Conservation (phyloP, 352 stramenopile species). For the Globisporangium takayamanum region DNA sequence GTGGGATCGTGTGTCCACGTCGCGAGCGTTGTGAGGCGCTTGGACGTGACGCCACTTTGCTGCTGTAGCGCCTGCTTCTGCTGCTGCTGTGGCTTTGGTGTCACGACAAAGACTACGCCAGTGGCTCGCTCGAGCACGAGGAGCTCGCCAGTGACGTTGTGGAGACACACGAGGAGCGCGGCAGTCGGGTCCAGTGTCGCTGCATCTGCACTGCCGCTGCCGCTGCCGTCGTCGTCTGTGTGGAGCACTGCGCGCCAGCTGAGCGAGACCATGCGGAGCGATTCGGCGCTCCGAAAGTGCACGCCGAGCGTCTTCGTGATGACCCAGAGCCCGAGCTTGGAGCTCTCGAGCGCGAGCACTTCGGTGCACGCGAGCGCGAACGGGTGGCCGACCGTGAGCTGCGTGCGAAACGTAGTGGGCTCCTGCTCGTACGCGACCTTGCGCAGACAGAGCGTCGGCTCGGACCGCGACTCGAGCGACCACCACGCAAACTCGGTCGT, state of each 20-base stretch:
- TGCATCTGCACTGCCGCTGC: not conserved
- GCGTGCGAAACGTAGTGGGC: constrained; percentile 65
- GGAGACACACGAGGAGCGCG: no score
- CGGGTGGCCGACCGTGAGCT: constrained; percentile 62
- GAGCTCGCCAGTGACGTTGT: constrained; percentile 76
- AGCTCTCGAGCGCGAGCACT: constrained; percentile 39
- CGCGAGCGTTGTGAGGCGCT: constrained; percentile 23
- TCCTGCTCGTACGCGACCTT: constrained; percentile 66
- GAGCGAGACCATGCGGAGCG: constrained; percentile 31
- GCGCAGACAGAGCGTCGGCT: constrained; percentile 60
- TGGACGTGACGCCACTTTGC: constrained; percentile 4
- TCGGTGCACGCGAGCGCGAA: constrained; percentile 36
- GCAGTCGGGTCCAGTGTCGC: constrained; percentile 20
- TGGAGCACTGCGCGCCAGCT: constrained; percentile 24
- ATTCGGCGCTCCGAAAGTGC: constrained; percentile 49
- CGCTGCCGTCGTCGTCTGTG: not conserved
- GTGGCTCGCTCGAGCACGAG: constrained; percentile 34
- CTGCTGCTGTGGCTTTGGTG: constrained; percentile 9
- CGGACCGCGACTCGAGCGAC: constrained; percentile 54
- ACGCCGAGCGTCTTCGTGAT: constrained; percentile 45
- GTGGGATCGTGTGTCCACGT: constrained; percentile 11
- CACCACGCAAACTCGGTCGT: constrained; percentile 69
- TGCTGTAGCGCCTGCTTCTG: not conserved
- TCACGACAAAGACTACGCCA: constrained; percentile 38
- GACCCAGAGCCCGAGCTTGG: constrained; percentile 64